These are phyloP conservation scores for Solanum rostratum DNA, from an alignment of 257 asterid genomes.

Conservation along the genomic window DNA sequence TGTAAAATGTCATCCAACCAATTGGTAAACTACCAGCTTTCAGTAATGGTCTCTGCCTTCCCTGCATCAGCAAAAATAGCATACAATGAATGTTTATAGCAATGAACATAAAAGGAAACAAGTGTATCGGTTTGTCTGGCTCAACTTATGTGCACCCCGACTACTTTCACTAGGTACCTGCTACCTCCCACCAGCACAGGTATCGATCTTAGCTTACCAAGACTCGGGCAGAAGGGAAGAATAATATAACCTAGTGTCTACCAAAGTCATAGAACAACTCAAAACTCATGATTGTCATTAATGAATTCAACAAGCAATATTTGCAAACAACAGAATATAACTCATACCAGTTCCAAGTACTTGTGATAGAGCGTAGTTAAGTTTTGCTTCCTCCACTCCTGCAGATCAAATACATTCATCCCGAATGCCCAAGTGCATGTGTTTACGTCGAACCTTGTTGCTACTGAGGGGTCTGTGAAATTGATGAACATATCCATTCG, in stretches of 20 bases:
- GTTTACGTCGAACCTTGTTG: conserved; percentile 34
- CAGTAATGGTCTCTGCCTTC: conserved; percentile 37
- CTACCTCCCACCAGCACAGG: background rate
- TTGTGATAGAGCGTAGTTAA: conserved; percentile 54
- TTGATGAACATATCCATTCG: conserved; percentile 68
- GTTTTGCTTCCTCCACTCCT: conserved; percentile 57
- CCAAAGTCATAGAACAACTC: background rate
- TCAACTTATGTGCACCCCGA: background rate
- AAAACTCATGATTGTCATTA: background rate
- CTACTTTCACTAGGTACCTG: background rate
- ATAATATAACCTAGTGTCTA: background rate
- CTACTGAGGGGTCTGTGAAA: conserved; percentile 58
- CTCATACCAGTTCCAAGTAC: conserved; percentile 57
- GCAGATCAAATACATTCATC: conserved; percentile 80
- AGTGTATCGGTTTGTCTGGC: background rate
- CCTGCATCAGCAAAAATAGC: conserved; percentile 29
- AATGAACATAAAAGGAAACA: background rate
- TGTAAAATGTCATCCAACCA: conserved; percentile 82
- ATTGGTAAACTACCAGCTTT: conserved; percentile 79
- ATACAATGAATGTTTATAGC: background rate
- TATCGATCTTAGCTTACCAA: background rate
- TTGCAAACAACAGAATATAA: background rate
- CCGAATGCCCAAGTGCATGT: conserved; percentile 98
- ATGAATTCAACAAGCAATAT: background rate
- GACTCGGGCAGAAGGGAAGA: background rate